A percentile compares a stretch with the other conserved stretches of the same genome.
These are phyloP conservation scores for Rhodotorula sp. DNA, from an alignment of 1,284 basidiomycete species.

Conservation along the genomic window DNA sequence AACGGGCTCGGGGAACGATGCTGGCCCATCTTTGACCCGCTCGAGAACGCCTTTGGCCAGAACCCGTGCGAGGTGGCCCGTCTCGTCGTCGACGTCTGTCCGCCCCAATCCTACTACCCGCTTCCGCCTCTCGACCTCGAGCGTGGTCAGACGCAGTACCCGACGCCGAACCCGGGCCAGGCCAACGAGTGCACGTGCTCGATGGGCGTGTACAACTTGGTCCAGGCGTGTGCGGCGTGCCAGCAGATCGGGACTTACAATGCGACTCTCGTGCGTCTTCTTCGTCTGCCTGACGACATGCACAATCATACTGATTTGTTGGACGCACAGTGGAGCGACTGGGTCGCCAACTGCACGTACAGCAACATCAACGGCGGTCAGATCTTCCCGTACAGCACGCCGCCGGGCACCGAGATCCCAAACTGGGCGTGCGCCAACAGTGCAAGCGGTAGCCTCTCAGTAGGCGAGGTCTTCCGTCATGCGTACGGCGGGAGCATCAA, in stretches of 20 bases:
- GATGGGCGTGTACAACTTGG: constrained; percentile 33
- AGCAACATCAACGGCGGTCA: constrained; percentile 19
- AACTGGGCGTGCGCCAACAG: constrained; percentile 28
- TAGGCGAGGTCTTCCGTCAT: constrained; percentile 14
- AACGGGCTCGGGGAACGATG: constrained; percentile 53
- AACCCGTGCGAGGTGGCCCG: constrained; percentile 52
- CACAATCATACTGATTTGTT: neutral
- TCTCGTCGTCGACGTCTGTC: constrained; percentile 58
- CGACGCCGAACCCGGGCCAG: constrained; percentile 58
- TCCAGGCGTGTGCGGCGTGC: constrained; percentile 36
- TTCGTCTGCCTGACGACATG: neutral
- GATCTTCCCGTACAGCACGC: constrained; percentile 22
- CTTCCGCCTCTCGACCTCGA: constrained; percentile 63
- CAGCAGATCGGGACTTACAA: constrained; percentile 8
- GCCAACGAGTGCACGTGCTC: constrained; percentile 19
- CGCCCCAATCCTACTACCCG: constrained; percentile 60
- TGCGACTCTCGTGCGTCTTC: constrained; percentile 12
- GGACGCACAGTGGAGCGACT: constrained; percentile 26
- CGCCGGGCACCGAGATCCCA: constrained; percentile 10
- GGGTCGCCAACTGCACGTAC: constrained; percentile 29
- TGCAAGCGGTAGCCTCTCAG: constrained; percentile 9
- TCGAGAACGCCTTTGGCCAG: constrained; percentile 55
- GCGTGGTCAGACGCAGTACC: constrained; percentile 71
- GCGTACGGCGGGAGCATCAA: neutral
- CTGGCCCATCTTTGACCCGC: constrained; percentile 64